Conservation (phyloP, 306 rosid genomes). For the Cicer arietinum region DNA sequence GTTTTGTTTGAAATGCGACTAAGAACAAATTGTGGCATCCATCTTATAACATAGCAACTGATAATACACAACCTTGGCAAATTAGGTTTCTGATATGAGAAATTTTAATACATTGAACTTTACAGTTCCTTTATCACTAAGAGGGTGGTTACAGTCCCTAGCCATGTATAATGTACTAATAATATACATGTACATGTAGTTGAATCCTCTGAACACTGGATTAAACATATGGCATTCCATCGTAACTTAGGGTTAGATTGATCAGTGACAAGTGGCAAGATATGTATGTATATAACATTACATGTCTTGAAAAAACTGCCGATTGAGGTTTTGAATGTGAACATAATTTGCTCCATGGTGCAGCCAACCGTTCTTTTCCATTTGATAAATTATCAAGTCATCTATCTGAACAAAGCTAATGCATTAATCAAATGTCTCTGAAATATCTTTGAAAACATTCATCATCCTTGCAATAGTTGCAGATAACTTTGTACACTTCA, state of each 20-base stretch:
- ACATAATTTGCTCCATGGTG: constrained; percentile 30
- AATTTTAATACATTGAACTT: neutral
- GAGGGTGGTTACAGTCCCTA: neutral
- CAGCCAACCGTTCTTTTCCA: constrained; percentile 16
- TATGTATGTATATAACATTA: neutral
- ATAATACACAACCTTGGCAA: neutral
- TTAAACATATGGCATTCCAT: neutral
- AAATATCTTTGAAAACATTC: constrained; percentile 62
- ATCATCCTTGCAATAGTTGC: constrained; percentile 58
- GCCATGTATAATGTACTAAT: neutral
- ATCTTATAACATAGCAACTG: constrained; percentile 4
- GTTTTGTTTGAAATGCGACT: neutral
- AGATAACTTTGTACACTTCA: constrained; percentile 64
- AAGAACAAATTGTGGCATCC: neutral
- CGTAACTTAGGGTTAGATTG: neutral
- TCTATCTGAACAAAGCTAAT: neutral
- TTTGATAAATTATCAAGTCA: constrained; percentile 2
- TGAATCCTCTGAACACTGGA: constrained; percentile 3
- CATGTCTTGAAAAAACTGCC: neutral
- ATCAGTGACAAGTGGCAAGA: neutral
- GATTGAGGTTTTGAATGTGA: neutral
- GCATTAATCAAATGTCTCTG: constrained; percentile 43
- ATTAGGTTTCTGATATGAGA: neutral
- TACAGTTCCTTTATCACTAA: neutral
- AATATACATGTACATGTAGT: neutral